A percentile compares a stretch with the other conserved stretches of the same genome.
These are phyloP conservation scores for Posidonia australis DNA, from an alignment of 106 monocot species.

Conservation along the genomic window DNA sequence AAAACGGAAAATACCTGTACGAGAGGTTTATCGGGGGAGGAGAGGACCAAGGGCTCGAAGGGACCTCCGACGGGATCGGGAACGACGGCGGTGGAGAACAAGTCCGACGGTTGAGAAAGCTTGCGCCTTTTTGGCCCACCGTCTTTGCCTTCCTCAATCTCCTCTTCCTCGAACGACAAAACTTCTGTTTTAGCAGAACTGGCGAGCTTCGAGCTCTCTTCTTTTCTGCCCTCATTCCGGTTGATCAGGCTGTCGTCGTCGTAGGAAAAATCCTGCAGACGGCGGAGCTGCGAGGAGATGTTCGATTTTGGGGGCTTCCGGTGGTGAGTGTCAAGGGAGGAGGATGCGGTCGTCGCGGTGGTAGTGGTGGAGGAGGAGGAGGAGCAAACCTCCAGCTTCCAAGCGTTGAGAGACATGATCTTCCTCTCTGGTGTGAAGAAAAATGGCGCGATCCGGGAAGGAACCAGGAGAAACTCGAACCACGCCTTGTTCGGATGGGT, in stretches of 20 bases:
- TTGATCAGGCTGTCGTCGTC: background rate
- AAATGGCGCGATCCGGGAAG: background rate
- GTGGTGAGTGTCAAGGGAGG: background rate
- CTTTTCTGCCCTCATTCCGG: background rate
- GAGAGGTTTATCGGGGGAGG: conserved; percentile 35
- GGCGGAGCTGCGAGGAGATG: conserved; percentile 69
- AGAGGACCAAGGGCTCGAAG: conserved; percentile 68
- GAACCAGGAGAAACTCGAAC: background rate
- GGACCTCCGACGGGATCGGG: conserved; percentile 31
- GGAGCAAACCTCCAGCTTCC: conserved; percentile 13
- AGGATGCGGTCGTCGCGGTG: too few species aligned
- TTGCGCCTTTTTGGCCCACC: background rate
- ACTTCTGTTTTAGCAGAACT: too few species aligned
- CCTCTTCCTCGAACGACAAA: background rate
- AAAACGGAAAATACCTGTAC: conserved; percentile 36
- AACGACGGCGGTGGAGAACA: background rate
- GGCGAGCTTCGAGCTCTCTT: background rate
- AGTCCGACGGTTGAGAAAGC: too few species aligned
- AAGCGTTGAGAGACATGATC: conserved; percentile 4
- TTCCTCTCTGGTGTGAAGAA: background rate
- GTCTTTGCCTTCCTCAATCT: background rate
- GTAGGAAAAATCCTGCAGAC: conserved; percentile 12
- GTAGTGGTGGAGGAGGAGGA: conserved; percentile 11
- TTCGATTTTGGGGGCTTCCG: conserved; percentile 78
- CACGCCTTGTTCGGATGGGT: background rate